Evolutionary conservation across 2,329 filamentous ascomycete species (phyloP).

Genomic region (Neofusicoccum laricinum): DNA sequence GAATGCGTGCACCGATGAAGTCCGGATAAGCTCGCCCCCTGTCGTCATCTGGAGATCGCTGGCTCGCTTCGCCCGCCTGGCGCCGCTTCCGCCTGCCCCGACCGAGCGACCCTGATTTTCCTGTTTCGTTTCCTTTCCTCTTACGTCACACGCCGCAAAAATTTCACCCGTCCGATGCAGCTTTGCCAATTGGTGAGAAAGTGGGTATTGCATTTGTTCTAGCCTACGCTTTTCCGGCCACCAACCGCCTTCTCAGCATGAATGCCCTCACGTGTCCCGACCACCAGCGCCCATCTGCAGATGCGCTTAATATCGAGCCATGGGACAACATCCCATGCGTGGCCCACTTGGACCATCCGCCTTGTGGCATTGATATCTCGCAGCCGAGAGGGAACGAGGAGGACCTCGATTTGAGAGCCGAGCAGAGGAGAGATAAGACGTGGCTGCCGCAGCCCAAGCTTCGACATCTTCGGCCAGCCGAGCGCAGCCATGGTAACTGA

Average conservation of each 20-base stretch:
- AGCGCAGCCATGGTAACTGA: not conserved
- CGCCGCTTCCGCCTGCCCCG: not conserved
- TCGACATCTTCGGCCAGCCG: not conserved
- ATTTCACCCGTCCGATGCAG: not conserved
- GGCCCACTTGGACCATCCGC: too few species aligned
- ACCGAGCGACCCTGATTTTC: not conserved
- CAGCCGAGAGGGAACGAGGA: not conserved
- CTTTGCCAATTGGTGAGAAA: not conserved
- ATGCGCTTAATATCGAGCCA: too few species aligned
- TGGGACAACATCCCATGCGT: too few species aligned
- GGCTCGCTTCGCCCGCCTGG: not conserved
- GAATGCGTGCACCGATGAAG: not conserved
- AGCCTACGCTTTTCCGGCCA: not conserved
- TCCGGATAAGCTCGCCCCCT: not conserved
- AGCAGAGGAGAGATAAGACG: not conserved
- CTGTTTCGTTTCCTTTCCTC: not conserved
- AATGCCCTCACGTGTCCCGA: too few species aligned
- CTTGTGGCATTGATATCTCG: too few species aligned
- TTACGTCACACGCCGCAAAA: not conserved
- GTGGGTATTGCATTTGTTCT: constrained; percentile 10
- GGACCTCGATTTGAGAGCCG: not conserved
- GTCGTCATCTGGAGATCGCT: not conserved
- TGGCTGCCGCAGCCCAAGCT: not conserved
- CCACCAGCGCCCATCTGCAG: too few species aligned
- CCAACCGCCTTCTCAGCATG: not conserved